Evolutionary conservation across 225 moss, liverwort and hornwort species (phyloP).

Genomic region (Antitrichia curtipendula): DNA sequence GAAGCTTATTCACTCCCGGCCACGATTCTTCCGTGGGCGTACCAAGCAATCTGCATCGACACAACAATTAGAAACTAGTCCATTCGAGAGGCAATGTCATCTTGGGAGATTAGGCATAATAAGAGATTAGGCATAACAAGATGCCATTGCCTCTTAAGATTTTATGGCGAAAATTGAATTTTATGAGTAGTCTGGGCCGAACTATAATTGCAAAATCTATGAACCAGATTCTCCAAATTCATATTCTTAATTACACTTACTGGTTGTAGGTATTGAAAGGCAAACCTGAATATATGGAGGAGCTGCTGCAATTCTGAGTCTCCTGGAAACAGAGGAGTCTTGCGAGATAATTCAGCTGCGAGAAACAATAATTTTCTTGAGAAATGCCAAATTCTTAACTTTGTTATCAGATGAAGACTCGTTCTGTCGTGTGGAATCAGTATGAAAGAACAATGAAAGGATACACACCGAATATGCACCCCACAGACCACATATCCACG

Average conservation of each 20-base stretch:
- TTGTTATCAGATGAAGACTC: not conserved
- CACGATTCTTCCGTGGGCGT: constrained; percentile 61
- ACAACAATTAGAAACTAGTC: not conserved
- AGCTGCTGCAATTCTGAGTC: constrained; percentile 49
- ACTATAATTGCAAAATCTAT: not conserved
- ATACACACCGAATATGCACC: constrained; percentile 43
- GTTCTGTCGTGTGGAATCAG: not conserved
- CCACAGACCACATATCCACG: constrained; percentile 52
- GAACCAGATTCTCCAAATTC: not conserved
- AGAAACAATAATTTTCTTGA: not conserved
- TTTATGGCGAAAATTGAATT: not conserved
- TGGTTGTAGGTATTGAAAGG: not conserved
- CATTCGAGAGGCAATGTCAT: not conserved
- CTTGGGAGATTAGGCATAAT: not conserved
- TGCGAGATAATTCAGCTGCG: constrained; percentile 45
- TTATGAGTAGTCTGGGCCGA: not conserved
- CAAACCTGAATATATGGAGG: constrained; percentile 44
- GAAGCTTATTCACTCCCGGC: constrained; percentile 71
- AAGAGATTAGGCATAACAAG: no score
- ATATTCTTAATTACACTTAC: not conserved
- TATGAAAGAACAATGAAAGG: not conserved
- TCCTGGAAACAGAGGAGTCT: constrained; percentile 46
- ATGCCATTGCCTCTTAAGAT: no score
- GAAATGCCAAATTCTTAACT: not conserved
- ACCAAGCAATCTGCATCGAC: constrained; percentile 48